Base-by-base conservation (phyloP, 768 basidiomycete genomes). In the Termitomyces sp. region DNA sequence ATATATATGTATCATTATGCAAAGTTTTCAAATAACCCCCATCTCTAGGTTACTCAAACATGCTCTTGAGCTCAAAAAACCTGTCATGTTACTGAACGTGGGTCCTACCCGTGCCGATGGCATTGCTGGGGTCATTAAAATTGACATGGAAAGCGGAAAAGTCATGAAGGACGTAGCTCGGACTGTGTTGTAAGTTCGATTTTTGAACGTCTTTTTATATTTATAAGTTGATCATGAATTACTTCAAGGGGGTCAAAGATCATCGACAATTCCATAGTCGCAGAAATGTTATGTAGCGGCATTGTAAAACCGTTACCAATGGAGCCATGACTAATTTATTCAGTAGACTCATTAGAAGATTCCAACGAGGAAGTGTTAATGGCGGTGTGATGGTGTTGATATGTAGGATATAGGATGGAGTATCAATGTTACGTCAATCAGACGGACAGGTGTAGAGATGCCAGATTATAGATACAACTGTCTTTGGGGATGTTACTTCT, bases 91-190 rank as follows among this genome's bases (percentile, higher is more conserved):
- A 47, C 75, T 98, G 52, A 96, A 97, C 63, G 74, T 92, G 22
- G 96, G 96, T 7, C 94, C 94, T 3, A 88, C 92, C 2, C 82
- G 96, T 43, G 95, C 88, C 2, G 96, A 98, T 67, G 73, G 70
- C 28, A 65, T 87, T 43, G 67, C 73, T 6, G 88, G 82, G 8
- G 73, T 96, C 52, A 85, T 89, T 61, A 92, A 94, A 72, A 78
- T 97, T 58, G 91, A 95, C 58, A 77, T 90, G 58, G 73, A 81
- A 5, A 87, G 85, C 47, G 90, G 94, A 7, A 69, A 71, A n/a
- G 81, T 96, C 36, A 77, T 97, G 72, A 75, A 79, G 46, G 82
- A 86, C 7, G 87, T 84, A 48, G 87, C 84, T 16, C 74, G 70
- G 56, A 68, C 73, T 8, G 74, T 90, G 24, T 64, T 88, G 90